Evolutionary conservation across 2,329 filamentous ascomycete genomes (phyloP).

Genomic region (Aspergillus thermomutatus): DNA sequence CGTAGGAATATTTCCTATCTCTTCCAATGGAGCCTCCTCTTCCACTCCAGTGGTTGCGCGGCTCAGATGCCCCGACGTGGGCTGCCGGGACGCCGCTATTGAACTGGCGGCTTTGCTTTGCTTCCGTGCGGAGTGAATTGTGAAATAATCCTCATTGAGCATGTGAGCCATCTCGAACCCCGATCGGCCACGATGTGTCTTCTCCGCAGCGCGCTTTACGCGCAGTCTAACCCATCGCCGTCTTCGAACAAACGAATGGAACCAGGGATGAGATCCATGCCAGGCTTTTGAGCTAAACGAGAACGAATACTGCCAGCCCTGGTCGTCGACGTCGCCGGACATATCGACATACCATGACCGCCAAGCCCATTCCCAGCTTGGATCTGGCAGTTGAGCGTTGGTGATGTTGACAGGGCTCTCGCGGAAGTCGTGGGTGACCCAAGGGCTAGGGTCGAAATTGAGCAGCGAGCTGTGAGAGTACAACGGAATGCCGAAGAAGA

Average conservation of each 20-base stretch:
- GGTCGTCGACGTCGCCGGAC: conserved; percentile 80
- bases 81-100: conserved; percentile 26
- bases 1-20: conserved; percentile 63
- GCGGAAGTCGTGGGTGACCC: conserved; percentile 67
- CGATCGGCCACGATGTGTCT: conserved; percentile 29
- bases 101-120: conserved; percentile 43
- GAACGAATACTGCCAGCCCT: conserved; percentile 96
- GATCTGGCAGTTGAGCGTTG: conserved; percentile 89
- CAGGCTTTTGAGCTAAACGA: conserved; percentile 77
- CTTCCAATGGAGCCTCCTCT: conserved; percentile 45
- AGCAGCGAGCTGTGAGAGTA: conserved; percentile 85
- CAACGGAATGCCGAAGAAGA: conserved; percentile 83
- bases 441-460: conserved; percentile 78
- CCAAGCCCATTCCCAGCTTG: conserved; percentile 89
- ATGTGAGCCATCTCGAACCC: conserved; percentile 53
- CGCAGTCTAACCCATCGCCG: conserved; percentile 84
- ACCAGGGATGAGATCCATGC: conserved; percentile 88
- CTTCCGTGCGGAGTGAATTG: conserved; percentile 58
- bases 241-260: conserved; percentile 88
- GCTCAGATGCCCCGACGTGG: conserved; percentile 29
- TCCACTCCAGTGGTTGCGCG: conserved; percentile 44
- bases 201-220: conserved; percentile 54
- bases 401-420: conserved; percentile 66
- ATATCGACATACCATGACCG: conserved; percentile 69
- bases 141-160: conserved; percentile 76